Conservation (phyloP, 2,329 filamentous ascomycete species). For the Biscogniauxia sp. region DNA sequence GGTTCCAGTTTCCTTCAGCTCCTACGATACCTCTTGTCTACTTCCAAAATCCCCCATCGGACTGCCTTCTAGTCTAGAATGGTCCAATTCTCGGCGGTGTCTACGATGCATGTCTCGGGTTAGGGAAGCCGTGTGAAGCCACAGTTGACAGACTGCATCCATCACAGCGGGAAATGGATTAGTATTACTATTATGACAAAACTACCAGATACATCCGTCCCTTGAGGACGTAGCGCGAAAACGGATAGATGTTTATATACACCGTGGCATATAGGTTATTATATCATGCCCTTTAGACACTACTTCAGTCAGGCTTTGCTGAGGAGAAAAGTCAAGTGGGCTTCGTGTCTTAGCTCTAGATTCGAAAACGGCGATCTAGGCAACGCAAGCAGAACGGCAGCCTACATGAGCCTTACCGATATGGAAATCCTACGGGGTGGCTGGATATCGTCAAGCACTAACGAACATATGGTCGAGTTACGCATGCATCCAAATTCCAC, state of each 20-base stretch:
- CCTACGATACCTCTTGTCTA: not conserved
- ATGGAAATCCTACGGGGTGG: not conserved
- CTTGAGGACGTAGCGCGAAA: no score
- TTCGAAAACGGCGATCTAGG: not conserved
- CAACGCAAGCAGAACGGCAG: not conserved
- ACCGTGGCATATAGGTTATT: no score
- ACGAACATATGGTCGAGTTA: not conserved
- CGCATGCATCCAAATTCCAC: not conserved
- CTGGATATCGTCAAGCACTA: not conserved
- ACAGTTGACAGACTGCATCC: not conserved
- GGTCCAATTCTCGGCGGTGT: conserved; percentile 3
- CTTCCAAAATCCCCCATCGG: not conserved
- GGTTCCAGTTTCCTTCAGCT: not conserved
- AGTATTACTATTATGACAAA: not conserved
- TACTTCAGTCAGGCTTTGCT: no score
- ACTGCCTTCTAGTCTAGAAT: not conserved
- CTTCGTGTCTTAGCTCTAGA: not conserved
- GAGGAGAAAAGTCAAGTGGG: not conserved
- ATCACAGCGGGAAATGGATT: not conserved
- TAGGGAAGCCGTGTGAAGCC: conserved; percentile 7
- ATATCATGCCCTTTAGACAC: no score
- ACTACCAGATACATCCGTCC: not conserved
- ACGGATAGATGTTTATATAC: no score
- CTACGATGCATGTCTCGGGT: conserved; percentile 14
- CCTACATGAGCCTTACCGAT: not conserved